Conservation (phyloP, 495 filamentous ascomycete genomes). For the Aspergillus steynii region DNA sequence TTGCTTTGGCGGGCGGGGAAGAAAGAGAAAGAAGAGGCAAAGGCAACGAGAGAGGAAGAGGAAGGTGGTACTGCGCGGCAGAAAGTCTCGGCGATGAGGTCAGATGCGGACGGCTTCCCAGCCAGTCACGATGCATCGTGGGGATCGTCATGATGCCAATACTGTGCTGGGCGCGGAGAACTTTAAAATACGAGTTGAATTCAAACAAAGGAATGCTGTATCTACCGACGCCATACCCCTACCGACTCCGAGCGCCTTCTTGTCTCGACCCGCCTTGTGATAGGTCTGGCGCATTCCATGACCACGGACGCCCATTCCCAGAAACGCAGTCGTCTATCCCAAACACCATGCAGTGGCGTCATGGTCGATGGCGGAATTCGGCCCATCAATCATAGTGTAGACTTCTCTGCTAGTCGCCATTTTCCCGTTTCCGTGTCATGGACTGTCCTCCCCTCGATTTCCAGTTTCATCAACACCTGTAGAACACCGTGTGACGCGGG, state of each 20-base stretch:
- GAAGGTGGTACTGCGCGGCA: neutral
- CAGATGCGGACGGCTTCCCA: constrained; percentile 10
- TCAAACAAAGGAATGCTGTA: neutral
- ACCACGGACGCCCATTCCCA: too few species aligned
- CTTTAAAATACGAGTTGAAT: neutral
- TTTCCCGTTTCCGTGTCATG: constrained; percentile 46
- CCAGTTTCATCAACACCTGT: constrained; percentile 69
- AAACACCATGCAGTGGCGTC: neutral
- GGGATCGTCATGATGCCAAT: constrained; percentile 13
- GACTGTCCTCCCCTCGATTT: constrained; percentile 62
- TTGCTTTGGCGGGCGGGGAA: neutral
- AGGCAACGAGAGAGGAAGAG: neutral
- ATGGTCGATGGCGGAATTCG: neutral
- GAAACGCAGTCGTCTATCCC: neutral
- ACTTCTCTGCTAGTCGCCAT: constrained; percentile 51
- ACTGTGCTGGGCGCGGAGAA: neutral
- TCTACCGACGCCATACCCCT: too few species aligned
- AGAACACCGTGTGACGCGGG: constrained; percentile 69
- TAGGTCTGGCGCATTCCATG: too few species aligned
- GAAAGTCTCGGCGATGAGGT: constrained; percentile 16
- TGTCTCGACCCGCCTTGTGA: too few species aligned
- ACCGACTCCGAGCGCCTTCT: too few species aligned
- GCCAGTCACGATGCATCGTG: constrained; percentile 13
- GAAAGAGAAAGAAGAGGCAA: neutral
- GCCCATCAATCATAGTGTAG: constrained; percentile 27